phyloP scores from a whole-genome alignment of 2,329 filamentous ascomycete species.

The Tolypocladium endophyticum region DNA sequence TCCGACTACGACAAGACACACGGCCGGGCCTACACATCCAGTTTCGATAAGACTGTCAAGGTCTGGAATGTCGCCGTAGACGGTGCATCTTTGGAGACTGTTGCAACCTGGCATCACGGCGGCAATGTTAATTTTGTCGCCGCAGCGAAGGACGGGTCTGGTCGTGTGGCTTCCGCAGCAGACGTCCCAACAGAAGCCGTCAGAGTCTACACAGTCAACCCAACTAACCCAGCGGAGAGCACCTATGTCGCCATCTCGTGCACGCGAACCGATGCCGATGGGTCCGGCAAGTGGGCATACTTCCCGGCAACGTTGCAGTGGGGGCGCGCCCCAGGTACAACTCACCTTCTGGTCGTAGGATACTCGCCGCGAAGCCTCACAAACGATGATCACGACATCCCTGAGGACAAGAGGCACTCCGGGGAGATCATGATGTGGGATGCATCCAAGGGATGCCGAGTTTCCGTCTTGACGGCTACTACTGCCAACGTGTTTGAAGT shows the following conservation, averaged over 20 bases:
- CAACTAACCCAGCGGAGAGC: conserved; percentile 23
- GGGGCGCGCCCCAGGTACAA: conserved; percentile 34
- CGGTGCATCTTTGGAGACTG: conserved; percentile 28
- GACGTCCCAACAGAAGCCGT: conserved; percentile 44
- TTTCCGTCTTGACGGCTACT: conserved; percentile 39
- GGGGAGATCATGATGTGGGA: conserved; percentile 54
- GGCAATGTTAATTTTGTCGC: conserved; percentile 55
- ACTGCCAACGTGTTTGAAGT: conserved; percentile 56
- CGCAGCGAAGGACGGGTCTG: conserved; percentile 34
- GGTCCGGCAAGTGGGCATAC: conserved; percentile 46
- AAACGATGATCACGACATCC: conserved; percentile 46
- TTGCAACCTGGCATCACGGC: conserved; percentile 41
- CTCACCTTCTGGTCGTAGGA: conserved; percentile 47
- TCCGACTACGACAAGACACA: conserved; percentile 41
- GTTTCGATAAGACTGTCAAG: conserved; percentile 53
- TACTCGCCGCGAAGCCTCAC: conserved; percentile 49
- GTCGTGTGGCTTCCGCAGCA: conserved; percentile 47
- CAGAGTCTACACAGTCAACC: conserved; percentile 41
- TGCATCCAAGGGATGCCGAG: conserved; percentile 27
- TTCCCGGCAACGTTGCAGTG: conserved; percentile 54
- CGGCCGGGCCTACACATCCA: conserved; percentile 44
- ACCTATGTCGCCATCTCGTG: conserved; percentile 30
- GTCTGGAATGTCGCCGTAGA: conserved; percentile 36
- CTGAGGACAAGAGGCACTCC: conserved; percentile 43
- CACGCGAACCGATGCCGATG: conserved; percentile 21